phyloP scores from a whole-genome alignment of 148 eudicot genomes.

The Mesembryanthemum crystallinum region DNA sequence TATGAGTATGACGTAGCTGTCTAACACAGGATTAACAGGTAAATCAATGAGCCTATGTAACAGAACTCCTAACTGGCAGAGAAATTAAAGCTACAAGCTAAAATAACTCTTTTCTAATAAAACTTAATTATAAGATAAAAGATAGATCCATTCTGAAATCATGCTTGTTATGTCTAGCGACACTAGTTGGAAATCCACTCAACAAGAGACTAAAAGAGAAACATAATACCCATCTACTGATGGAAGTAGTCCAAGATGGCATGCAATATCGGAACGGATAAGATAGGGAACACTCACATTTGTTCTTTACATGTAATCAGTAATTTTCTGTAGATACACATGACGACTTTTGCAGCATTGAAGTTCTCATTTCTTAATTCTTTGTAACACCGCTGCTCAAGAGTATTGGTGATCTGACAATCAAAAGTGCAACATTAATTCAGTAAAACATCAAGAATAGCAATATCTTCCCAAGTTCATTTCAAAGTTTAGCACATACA shows the following conservation, averaged over 20 bases:
- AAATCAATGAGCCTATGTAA: background rate
- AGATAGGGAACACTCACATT: conserved; percentile 62
- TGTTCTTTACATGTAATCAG: conserved; percentile 80
- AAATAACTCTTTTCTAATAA: too few species aligned
- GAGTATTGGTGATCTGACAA: conserved; percentile 70
- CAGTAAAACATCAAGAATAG: conserved; percentile 10
- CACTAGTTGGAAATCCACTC: background rate
- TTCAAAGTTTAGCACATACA: too few species aligned
- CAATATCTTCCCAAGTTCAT: background rate
- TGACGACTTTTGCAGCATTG: conserved; percentile 61
- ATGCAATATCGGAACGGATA: conserved; percentile 1
- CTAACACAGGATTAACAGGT: background rate
- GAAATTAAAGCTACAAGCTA: background rate
- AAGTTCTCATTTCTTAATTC: conserved; percentile 73
- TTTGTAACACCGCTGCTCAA: conserved; percentile 92
- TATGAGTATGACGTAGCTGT: background rate
- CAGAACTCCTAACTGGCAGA: background rate
- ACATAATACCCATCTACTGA: background rate
- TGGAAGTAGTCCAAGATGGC: conserved; percentile 6
- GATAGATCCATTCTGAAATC: background rate
- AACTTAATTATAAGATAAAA: too few species aligned
- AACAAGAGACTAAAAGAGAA: background rate
- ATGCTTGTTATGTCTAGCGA: background rate
- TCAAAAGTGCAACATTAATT: conserved; percentile 17
- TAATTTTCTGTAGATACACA: conserved; percentile 77